phyloP scores from a whole-genome alignment of 2,329 filamentous ascomycete genomes.

The Nigrospora osmanthi region DNA sequence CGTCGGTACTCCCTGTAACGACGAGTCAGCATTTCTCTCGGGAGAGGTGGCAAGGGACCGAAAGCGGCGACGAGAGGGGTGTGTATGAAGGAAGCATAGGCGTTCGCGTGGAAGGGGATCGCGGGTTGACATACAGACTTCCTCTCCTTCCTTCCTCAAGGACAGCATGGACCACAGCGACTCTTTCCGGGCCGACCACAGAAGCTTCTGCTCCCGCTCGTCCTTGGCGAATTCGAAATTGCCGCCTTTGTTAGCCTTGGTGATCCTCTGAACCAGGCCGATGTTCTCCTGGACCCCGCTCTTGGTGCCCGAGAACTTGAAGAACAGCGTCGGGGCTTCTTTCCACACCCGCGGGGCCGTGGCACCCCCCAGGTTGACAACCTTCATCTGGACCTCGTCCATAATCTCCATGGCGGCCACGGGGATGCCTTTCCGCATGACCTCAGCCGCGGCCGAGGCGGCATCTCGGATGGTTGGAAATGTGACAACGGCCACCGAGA shows the following conservation, averaged over 20 bases:
- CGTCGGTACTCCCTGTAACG: constrained; percentile 64
- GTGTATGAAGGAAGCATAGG: not conserved
- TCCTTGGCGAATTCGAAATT: constrained; percentile 72
- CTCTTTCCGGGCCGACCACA: constrained; percentile 79
- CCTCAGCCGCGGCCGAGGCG: constrained; percentile 62
- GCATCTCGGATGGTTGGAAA: constrained; percentile 74
- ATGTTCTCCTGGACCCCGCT: constrained; percentile 75
- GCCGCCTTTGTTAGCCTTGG: constrained; percentile 54
- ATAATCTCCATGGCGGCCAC: constrained; percentile 78
- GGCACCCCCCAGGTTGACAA: constrained; percentile 67
- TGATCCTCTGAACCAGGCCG: constrained; percentile 57
- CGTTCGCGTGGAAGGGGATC: constrained; percentile 30
- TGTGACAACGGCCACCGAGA: constrained; percentile 70
- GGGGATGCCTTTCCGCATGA: constrained; percentile 69
- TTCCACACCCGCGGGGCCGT: constrained; percentile 65
- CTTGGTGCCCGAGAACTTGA: constrained; percentile 78
- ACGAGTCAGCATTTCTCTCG: too few species aligned
- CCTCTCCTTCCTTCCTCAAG: constrained; percentile 55
- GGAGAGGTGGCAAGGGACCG: not conserved
- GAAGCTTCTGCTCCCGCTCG: constrained; percentile 60
- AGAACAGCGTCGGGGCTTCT: constrained; percentile 71
- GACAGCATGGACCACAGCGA: constrained; percentile 79
- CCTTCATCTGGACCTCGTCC: constrained; percentile 82
- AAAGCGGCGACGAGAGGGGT: too few species aligned
- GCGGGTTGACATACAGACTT: constrained; percentile 53